Base-by-base conservation (phyloP, 1,139 yeast genomes). In the Hyphopichia pseudoburtonii region DNA sequence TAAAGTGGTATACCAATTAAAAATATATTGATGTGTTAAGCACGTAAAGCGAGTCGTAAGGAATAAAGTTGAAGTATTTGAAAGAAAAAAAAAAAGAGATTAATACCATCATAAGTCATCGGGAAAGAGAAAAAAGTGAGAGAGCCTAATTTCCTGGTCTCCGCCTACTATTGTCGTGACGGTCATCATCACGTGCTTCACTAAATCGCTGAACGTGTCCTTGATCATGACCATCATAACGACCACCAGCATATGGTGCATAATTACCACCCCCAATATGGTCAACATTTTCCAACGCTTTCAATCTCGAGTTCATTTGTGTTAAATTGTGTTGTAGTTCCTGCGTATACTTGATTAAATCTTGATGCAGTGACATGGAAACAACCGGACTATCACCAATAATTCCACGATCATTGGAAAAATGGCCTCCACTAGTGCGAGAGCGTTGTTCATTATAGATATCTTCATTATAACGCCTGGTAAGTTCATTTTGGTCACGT, bases 311-410 rank as follows among this genome's bases (percentile, higher is more conserved):
- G 35, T 62, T 64, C 52, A 67, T 59, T 18, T 42, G 47, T 26
- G 42, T 43, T 39, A 67, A 43, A 35, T 50, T 57, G 17, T 57
- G 60, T 42, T 66, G 69, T 18, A 67, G 48, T 1, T 59, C 47
- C 26, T 60, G 62, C 3, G 73, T 63, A 41, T 66, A 66, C 8
- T 52, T 48, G 17, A 64, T 62, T 35, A 67, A 53, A 34, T 66
- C 68, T 37, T 64, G 66, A 43, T 66, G 67, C 40, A 54, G 54
- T 3, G 58, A 52, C 38, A 60, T 43, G 11, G 63, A 50, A 12
- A 67, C 64, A 39, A 19, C 21, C 16, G 28, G 34, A 15, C 28
- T 15, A 4, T 41, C 36, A 27, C 39, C 41, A 4, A 38, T 38
- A 23, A 7, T n/a, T n/a, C n/a, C n/a, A n/a, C n/a, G n/a, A n/a